These are phyloP conservation scores for Picochlorum sp. DNA, from an alignment of 139 green algal species.

Conservation along the genomic window DNA sequence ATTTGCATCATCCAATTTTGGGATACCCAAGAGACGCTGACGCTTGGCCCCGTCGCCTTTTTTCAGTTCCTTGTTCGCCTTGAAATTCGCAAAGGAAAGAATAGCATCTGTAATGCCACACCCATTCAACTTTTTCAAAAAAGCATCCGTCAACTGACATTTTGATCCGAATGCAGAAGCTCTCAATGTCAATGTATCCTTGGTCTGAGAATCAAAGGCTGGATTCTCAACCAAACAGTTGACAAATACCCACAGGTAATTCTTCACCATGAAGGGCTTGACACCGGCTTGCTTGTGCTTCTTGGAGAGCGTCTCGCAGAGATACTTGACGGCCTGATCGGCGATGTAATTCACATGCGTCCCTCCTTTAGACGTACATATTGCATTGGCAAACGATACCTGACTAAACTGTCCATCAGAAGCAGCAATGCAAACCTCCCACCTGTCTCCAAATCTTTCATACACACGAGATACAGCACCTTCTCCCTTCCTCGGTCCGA, in stretches of 20 bases:
- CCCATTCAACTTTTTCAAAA: constrained; percentile 83
- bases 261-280: constrained; percentile 95
- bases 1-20: constrained; percentile 98
- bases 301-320: constrained; percentile 85
- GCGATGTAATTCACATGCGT: constrained; percentile 92
- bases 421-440: constrained; percentile 85
- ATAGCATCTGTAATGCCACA: constrained; percentile 81
- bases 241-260: constrained; percentile 97
- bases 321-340: constrained; percentile 61
- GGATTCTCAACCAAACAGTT: constrained; percentile 97
- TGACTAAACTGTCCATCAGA: constrained; percentile 91
- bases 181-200: constrained; percentile 91
- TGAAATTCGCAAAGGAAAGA: constrained; percentile 83
- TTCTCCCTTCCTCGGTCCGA: constrained; percentile 58
- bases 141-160: constrained; percentile 72
- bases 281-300: constrained; percentile 87
- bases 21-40: constrained; percentile 66
- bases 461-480: constrained; percentile 66
- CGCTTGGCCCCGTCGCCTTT: constrained; percentile 94
- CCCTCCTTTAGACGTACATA: constrained; percentile 92
- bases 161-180: constrained; percentile 87
- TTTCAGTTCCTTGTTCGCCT: constrained; percentile 91
- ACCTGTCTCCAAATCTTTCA: constrained; percentile 83
- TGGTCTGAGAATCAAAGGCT: constrained; percentile 97
- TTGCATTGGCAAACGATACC: constrained; percentile 97